Evolutionary conservation across 805 yeast genomes (phyloP), one percentile per base, ranked within the genome.

Genomic region (Ogataea ramenticola): DNA sequence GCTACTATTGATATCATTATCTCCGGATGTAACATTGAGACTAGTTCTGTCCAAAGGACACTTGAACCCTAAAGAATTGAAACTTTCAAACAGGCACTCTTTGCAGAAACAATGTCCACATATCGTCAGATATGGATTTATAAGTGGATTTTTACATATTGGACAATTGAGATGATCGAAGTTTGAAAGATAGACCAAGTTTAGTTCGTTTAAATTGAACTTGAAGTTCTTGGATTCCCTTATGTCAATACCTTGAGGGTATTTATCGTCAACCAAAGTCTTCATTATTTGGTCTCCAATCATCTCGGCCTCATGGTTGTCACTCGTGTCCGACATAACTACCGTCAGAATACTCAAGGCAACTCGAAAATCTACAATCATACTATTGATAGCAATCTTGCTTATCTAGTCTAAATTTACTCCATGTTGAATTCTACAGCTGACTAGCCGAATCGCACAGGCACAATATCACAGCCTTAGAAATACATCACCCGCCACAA

Each of bases 31-130:
- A 4, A 26, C 40, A 15, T 32, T 60, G 36, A 82, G 51, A 3
- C 71, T 67, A 3, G 75, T 74, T 41, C 87, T 61, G 60, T 82
- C 87, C 27, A 81, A 62, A 0, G 88, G 88, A 57, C 88, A 81
- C 39, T 57, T 57, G 42, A 49, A 58, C 37, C 57, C 71, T 39
- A 69, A 52, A 19, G 66, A 55, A 43, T 62, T 68, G 22, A 75
- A 56, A 39, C 75, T 67, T 49, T 72, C 78, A 42, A 56, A 51
- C 4, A 81, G 63, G 53, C 88, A 81, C 11, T 61, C 65, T 44
- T 67, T 66, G 58, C 89, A 82, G 51, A 81, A 82, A 0, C 84
- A 78, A 54, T 82, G 88, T 1, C 85, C 84, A 61, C 89, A 82
- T 1, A 68, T 57, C 1, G 88, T 82, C 6, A 81, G 74, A 48